phyloP scores from a whole-genome alignment of 345 rosid species.

The Laguncularia racemosa region DNA sequence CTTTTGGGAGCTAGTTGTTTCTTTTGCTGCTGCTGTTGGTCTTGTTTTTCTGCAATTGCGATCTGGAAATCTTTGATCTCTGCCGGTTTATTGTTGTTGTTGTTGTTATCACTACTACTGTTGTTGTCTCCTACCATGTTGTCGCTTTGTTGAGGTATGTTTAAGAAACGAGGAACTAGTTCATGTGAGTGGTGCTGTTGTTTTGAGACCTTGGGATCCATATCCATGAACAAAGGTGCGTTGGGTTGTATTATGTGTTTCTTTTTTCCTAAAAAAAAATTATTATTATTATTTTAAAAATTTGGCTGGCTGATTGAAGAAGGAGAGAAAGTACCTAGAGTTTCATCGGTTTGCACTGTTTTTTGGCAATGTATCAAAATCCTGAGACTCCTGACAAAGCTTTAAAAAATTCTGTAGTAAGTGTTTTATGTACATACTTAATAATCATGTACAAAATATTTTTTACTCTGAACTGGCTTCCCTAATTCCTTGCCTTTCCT shows the following conservation, averaged over 20 bases:
- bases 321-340: constrained; percentile 47
- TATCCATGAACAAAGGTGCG: constrained; percentile 16
- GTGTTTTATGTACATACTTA: constrained; percentile 16
- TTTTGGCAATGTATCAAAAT: constrained; percentile 29
- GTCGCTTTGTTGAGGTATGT: constrained; percentile 24
- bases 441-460: no score
- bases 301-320: constrained; percentile 26
- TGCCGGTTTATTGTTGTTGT: constrained; percentile 44
- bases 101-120: constrained; percentile 18
- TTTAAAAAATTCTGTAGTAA: constrained; percentile 1
- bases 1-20: constrained; percentile 73
- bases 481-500: no score
- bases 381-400: constrained; percentile 10
- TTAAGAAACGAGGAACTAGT: constrained; percentile 54
- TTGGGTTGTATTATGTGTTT: not conserved
- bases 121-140: constrained; percentile 9
- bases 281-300: not conserved
- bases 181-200: constrained; percentile 34
- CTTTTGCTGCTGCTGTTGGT: constrained; percentile 37
- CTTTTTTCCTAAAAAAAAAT: no score
- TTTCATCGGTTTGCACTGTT: constrained; percentile 52
- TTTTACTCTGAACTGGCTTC: no score
- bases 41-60: constrained; percentile 59
- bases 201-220: constrained; percentile 62
- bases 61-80: constrained; percentile 77